Base-by-base conservation (phyloP, 192 early-diverging fungal species). In the Piromyces sp. region DNA sequence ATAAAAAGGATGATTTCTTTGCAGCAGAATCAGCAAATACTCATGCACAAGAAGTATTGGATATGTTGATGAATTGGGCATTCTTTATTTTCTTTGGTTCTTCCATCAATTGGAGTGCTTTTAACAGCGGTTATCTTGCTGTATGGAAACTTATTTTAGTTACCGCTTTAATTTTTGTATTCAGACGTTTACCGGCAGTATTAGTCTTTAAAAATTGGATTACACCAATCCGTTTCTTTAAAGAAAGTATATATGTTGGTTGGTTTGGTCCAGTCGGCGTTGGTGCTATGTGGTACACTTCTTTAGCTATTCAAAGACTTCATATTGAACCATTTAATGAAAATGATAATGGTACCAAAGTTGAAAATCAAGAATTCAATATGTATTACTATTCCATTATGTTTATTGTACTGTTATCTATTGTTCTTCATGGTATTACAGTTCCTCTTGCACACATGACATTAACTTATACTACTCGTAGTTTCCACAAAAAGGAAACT, bases 231-330 rank as follows among this genome's bases (percentile, higher is more conserved):
- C 29, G 68, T 81, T 79, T 93, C 87, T 1, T 91, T 89, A 84
- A 90, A 90, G 29, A 94, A 96, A 80, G 94, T 94, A 0, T 86
- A 7, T 95, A 95, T 84, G 92, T 91, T 15, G 95, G 95, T 15
- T 97, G 94, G 94, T 97, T 97, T 83, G 96, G 95, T 0, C 95
- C 95, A 11, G 94, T 97, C 79, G 94, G 93, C 17, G 92, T 91
- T 36, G 86, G 89, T 12, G 90, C 91, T 17, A 38, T 92, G 13
- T 93, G 87, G 79, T 93, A 93, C 82, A 83, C 87, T n/a, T 68
- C 51, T 26, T 68, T 68, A 68, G 51, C 51, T n/a, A 68, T 68
- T 68, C 51, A 68, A 68, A 68, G 51, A 68, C 26, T 68, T 28
- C 17, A 17, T n/a, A 68, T 68, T n/a, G 51, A 68, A 68, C 51